phyloP scores from a whole-genome alignment of 371 early-diverging fungal genomes.

The Apophysomyces ossiformis region DNA sequence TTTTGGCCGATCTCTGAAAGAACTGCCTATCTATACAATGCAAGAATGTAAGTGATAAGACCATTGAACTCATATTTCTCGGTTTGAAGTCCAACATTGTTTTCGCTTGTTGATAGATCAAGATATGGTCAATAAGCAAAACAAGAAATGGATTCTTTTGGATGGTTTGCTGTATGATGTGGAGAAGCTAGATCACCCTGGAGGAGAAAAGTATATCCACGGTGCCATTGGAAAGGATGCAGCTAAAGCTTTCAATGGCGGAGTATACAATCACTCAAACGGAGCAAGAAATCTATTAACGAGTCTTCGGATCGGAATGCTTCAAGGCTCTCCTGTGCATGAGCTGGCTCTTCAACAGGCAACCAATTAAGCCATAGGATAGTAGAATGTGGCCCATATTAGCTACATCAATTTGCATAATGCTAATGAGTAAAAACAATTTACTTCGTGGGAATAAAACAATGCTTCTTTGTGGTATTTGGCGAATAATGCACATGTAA shows the following conservation, averaged over 20 bases:
- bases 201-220: constrained; percentile 81
- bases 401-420: too few relatives aligned
- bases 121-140: constrained; percentile 57
- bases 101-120: constrained; percentile 26
- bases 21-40: constrained; percentile 78
- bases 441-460: too few relatives aligned
- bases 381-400: neutral
- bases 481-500: too few relatives aligned
- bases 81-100: too few relatives aligned
- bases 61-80: neutral
- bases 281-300: constrained; percentile 83
- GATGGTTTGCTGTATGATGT: constrained; percentile 93
- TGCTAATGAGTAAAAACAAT: too few relatives aligned
- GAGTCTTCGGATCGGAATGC: constrained; percentile 73
- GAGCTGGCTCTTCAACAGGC: neutral
- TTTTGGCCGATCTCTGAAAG: constrained; percentile 76
- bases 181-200: constrained; percentile 90
- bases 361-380: neutral
- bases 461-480: too few relatives aligned
- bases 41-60: constrained; percentile 62
- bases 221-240: constrained; percentile 84
- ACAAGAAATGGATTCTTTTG: constrained; percentile 83
- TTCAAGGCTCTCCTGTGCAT: constrained; percentile 24
- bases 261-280: constrained; percentile 85
- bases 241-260: constrained; percentile 88